Evolutionary conservation across 768 basidiomycete genomes (phyloP).

Genomic region (Lentinula detonsa): DNA sequence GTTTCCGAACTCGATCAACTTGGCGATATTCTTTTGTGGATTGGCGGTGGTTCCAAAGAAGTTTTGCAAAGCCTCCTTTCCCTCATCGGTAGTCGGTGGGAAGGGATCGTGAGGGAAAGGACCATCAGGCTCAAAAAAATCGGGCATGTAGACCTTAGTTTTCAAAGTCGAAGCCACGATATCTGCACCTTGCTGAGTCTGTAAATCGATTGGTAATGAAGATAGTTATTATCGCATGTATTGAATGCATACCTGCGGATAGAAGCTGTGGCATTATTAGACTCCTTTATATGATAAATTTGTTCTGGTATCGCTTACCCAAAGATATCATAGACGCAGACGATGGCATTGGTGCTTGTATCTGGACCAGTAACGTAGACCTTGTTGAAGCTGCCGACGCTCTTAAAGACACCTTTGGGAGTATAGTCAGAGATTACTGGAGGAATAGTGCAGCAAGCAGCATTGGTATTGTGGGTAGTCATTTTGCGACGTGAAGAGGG

Average conservation of each 20-base stretch:
- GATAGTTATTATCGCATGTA: neutral
- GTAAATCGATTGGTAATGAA: neutral
- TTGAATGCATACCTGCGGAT: conserved; percentile 27
- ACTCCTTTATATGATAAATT: neutral
- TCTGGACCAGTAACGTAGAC: conserved; percentile 48
- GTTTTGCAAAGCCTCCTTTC: conserved; percentile 44
- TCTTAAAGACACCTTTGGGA: conserved; percentile 42
- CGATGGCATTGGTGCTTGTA: conserved; percentile 41
- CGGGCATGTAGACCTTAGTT: conserved; percentile 59
- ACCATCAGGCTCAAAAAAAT: conserved; percentile 51
- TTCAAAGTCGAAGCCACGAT: conserved; percentile 47
- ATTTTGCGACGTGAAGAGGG: conserved; percentile 19
- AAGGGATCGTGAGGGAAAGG: conserved; percentile 44
- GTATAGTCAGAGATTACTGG: conserved; percentile 47
- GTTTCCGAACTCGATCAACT: conserved; percentile 35
- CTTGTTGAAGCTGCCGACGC: conserved; percentile 42
- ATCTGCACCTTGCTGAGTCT: conserved; percentile 62
- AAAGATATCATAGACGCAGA: conserved; percentile 62
- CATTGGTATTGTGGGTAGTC: conserved; percentile 33
- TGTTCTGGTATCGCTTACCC: conserved; percentile 27
- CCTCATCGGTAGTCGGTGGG: conserved; percentile 48
- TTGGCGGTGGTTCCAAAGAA: conserved; percentile 56
- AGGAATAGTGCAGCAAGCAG: conserved; percentile 50
- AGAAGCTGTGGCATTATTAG: conserved; percentile 29
- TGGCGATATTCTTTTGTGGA: conserved; percentile 29